phyloP scores from a whole-genome alignment of 2,329 filamentous ascomycete genomes.

The Rugonectria rugulosa region DNA sequence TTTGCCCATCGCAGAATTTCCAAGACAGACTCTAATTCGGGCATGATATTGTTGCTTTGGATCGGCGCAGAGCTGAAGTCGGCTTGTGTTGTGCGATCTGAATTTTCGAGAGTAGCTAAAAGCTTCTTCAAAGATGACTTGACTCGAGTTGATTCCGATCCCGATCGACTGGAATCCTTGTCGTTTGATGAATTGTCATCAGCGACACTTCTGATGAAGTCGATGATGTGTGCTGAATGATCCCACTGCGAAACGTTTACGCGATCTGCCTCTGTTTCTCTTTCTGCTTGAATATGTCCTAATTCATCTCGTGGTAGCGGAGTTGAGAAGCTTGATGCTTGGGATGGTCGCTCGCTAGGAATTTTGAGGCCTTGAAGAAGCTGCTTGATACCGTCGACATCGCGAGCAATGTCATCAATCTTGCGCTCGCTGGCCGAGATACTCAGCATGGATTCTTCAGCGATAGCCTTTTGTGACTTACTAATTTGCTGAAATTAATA shows the following conservation, averaged over 20 bases:
- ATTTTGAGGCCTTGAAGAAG: conserved; percentile 30
- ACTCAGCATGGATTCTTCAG: accelerated
- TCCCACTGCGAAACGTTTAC: conserved; percentile 36
- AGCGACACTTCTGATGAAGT: conserved; percentile 42
- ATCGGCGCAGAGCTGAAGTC: neutral
- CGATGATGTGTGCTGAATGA: conserved; percentile 43
- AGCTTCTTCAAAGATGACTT: conserved; percentile 22
- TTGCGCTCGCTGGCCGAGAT: conserved; percentile 43
- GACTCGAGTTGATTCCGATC: conserved; percentile 2
- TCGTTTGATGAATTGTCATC: neutral
- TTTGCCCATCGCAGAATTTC: conserved; percentile 43
- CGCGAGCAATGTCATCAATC: conserved; percentile 45
- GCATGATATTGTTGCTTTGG: conserved; percentile 27
- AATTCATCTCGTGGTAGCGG: too few species aligned
- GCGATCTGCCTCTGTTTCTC: too few species aligned
- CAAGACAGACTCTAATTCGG: conserved; percentile 39
- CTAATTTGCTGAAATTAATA: conserved; percentile 48
- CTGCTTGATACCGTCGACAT: conserved; percentile 44
- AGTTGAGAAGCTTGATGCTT: too few species aligned
- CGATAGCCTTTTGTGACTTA: conserved; percentile 22
- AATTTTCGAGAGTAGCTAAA: conserved; percentile 1
- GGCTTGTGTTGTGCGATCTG: too few species aligned
- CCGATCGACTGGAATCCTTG: accelerated
- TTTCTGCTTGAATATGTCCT: too few species aligned
- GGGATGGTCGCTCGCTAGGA: neutral